A percentile compares a stretch with the other conserved stretches of the same genome.
Conservation (phyloP, 257 asterid genomes). For the Ilex aquifolium region DNA sequence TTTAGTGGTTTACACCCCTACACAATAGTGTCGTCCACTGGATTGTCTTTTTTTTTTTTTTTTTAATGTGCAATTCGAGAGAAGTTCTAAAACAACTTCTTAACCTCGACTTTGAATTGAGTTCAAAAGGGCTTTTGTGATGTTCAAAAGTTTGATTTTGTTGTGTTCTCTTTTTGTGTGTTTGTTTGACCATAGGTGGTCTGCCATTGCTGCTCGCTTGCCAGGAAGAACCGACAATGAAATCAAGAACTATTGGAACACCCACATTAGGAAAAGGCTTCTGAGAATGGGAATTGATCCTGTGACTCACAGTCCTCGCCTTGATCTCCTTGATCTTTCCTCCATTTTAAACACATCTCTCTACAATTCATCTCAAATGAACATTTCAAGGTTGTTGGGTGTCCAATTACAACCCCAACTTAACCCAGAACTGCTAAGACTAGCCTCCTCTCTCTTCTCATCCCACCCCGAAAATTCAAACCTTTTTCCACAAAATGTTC, state of each 20-base stretch:
- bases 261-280: conserved; percentile 66
- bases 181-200: conserved; percentile 45
- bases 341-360: conserved; percentile 32
- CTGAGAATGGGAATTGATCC: conserved; percentile 86
- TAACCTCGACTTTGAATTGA: no score
- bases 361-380: conserved; percentile 20
- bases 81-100: no score
- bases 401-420: conserved; percentile 25
- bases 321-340: conserved; percentile 77
- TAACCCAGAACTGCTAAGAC: conserved; percentile 48
- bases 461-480: conserved; percentile 33
- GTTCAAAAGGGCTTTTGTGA: no score
- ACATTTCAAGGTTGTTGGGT: conserved; percentile 51
- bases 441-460: conserved; percentile 46
- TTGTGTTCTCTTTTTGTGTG: background rate
- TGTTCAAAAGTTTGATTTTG: background rate
- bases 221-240: conserved; percentile 87
- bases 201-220: conserved; percentile 67
- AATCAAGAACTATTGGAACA: conserved; percentile 83
- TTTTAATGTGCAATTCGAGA: no score
- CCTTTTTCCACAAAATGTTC: conserved; percentile 22
- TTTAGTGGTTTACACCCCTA: no score
- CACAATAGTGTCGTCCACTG: no score
- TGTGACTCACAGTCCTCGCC: conserved; percentile 70
- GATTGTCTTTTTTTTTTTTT: no score